Percentiles rank a stretch among this genome's conserved stretches.
phyloP scores from a whole-genome alignment of 1,284 basidiomycete genomes.

The Stygiomarasmius scandens region DNA sequence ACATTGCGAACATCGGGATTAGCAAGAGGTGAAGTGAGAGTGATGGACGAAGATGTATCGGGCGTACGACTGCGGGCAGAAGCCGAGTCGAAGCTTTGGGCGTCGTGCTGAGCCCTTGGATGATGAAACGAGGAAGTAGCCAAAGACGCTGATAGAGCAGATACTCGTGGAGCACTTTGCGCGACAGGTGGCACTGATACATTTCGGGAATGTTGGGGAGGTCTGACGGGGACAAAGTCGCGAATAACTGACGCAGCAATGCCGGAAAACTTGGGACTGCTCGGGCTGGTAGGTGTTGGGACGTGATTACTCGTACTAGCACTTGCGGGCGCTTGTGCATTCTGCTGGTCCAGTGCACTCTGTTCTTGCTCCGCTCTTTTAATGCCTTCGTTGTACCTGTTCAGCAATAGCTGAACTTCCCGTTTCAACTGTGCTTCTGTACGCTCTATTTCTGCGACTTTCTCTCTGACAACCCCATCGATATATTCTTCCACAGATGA shows the following conservation, averaged over 20 bases:
- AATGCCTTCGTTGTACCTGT: slow-evolving; percentile 54
- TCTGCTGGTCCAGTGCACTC: slow-evolving; percentile 17
- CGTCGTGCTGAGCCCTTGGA: slow-evolving; percentile 33
- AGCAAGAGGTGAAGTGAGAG: slow-evolving; percentile 34
- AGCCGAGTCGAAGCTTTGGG: slow-evolving; percentile 30
- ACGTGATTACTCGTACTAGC: slow-evolving; percentile 6
- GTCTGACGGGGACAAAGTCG: slow-evolving; percentile 54
- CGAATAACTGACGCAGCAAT: slow-evolving; percentile 34
- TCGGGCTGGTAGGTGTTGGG: slow-evolving; percentile 5
- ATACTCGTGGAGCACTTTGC: slow-evolving; percentile 43
- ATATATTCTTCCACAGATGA: slow-evolving; percentile 62
- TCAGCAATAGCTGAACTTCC: slow-evolving; percentile 69
- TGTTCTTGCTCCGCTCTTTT: slow-evolving; percentile 48
- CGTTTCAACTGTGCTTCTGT: slow-evolving; percentile 56
- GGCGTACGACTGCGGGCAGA: slow-evolving; percentile 30
- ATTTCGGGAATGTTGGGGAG: slow-evolving; percentile 34
- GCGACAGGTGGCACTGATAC: slow-evolving; percentile 32
- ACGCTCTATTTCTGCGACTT: slow-evolving; percentile 58
- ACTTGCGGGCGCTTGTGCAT: slow-evolving; percentile 11
- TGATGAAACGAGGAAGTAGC: slow-evolving; percentile 63
- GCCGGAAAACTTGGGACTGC: slow-evolving; percentile 27
- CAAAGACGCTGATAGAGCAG: slow-evolving; percentile 72
- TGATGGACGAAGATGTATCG: slow-evolving; percentile 33
- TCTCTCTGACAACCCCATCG: slow-evolving; percentile 54
- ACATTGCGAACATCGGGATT: slow-evolving; percentile 37